Percentiles rank a stretch among this genome's conserved stretches.
phyloP scores from a whole-genome alignment of 306 rosid genomes.

The Corylus avellana region DNA sequence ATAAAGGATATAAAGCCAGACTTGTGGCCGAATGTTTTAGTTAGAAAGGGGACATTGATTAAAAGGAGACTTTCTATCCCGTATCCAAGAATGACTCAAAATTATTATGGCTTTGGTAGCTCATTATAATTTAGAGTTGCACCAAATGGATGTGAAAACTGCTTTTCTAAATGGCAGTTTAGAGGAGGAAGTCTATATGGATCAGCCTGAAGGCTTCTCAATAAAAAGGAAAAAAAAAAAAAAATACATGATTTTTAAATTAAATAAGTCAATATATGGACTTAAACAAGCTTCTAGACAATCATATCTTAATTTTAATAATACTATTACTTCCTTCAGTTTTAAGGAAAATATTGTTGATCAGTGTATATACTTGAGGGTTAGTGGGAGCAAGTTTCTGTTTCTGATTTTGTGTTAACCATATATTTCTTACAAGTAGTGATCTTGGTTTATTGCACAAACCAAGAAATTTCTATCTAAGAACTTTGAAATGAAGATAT shows the following conservation, averaged over 20 bases:
- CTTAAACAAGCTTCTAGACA: constrained; percentile 6
- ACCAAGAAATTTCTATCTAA: neutral
- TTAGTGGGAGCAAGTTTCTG: constrained; percentile 1
- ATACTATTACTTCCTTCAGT: neutral
- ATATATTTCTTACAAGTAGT: neutral
- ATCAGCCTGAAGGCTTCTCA: neutral
- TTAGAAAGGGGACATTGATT: neutral
- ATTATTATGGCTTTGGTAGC: neutral
- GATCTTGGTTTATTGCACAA: neutral
- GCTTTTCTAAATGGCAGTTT: neutral
- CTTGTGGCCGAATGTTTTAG: no score
- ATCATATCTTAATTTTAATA: neutral
- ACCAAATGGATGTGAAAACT: constrained; percentile 7
- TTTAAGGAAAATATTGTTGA: constrained; percentile 9
- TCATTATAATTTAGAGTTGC: constrained; percentile 2
- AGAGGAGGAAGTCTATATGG: neutral
- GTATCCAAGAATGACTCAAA: neutral
- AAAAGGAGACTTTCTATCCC: neutral
- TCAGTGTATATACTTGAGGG: constrained; percentile 8
- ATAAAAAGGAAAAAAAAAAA: neutral
- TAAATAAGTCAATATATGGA: constrained; percentile 9
- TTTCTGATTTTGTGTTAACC: neutral
- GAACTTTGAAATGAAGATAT: constrained; percentile 4
- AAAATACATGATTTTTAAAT: neutral
- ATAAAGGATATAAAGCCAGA: neutral